Evolutionary conservation across 202 grass and related monocot genomes (phyloP).

Genomic region (Eragrostis tef): DNA sequence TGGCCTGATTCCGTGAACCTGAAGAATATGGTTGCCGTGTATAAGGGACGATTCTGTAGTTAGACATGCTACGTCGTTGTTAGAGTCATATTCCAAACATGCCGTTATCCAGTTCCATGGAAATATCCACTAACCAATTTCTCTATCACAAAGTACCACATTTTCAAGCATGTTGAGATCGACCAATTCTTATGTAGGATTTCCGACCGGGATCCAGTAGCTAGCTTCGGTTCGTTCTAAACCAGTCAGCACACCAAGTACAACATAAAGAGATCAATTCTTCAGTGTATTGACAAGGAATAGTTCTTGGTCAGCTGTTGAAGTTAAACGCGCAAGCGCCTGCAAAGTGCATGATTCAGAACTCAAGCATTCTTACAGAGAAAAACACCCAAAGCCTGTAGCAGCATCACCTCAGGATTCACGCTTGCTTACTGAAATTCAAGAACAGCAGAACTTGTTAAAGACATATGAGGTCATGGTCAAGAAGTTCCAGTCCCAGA

Average conservation of each 20-base stretch:
- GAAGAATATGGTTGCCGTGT: neutral
- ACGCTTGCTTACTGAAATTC: conserved; percentile 80
- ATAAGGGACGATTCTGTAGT: neutral
- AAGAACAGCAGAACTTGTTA: conserved; percentile 86
- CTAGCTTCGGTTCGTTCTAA: neutral
- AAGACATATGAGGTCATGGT: conserved; percentile 96
- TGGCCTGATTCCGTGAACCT: neutral
- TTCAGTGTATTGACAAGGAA: neutral
- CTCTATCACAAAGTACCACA: neutral
- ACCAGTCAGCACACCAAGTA: neutral
- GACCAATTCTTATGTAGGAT: neutral
- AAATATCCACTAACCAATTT: neutral
- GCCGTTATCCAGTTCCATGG: neutral
- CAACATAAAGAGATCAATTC: neutral
- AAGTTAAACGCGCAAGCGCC: neutral
- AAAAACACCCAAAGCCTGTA: conserved; percentile 76
- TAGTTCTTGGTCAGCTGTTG: neutral
- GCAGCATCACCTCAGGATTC: conserved; percentile 76
- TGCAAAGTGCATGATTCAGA: conserved; percentile 47
- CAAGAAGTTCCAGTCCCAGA: conserved; percentile 94
- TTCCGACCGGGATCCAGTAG: neutral
- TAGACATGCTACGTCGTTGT: neutral
- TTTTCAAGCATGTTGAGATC: neutral
- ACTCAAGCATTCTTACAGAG: conserved; percentile 91
- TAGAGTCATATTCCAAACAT: neutral